phyloP scores from a whole-genome alignment of 352 stramenopile species.

The Globisporangium paddicum region DNA sequence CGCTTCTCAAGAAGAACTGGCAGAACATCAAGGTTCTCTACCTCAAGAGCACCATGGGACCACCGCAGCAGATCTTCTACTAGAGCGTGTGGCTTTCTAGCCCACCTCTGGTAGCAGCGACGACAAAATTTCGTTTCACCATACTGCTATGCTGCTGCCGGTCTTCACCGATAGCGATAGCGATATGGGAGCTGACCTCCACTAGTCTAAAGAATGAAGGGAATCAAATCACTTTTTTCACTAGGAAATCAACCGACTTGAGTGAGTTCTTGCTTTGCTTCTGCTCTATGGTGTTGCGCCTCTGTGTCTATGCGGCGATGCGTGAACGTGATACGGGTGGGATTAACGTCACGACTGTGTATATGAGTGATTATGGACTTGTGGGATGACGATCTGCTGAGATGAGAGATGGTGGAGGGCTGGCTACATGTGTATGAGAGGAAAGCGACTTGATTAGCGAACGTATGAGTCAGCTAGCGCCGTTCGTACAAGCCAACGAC shows the following conservation, averaged over 20 bases:
- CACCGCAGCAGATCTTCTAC: constrained; percentile 99
- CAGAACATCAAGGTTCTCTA: constrained; percentile 99
- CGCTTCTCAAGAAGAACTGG: constrained; percentile 99
- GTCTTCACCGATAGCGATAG: neutral
- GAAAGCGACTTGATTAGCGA: too few species aligned
- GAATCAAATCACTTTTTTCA: constrained; percentile 26
- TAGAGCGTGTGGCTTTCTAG: constrained; percentile 52
- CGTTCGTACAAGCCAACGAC: too few species aligned
- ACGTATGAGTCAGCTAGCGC: too few species aligned
- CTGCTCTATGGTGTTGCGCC: neutral
- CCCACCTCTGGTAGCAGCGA: constrained; percentile 7
- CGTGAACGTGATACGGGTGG: too few species aligned
- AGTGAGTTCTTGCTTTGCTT: neutral
- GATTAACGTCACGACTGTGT: too few species aligned
- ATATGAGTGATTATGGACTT: too few species aligned
- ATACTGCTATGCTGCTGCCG: constrained; percentile 19
- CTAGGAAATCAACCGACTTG: neutral
- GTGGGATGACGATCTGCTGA: too few species aligned
- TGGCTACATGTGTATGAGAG: too few species aligned
- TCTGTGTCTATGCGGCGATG: neutral
- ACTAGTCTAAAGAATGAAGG: constrained; percentile 41
- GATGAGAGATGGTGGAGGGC: too few species aligned
- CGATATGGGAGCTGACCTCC: constrained; percentile 35
- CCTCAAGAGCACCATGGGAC: constrained; percentile 99
- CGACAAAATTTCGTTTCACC: constrained; percentile 31